Base-by-base conservation (phyloP, 2,329 filamentous ascomycete species). In the Colletotrichum eremochloae region DNA sequence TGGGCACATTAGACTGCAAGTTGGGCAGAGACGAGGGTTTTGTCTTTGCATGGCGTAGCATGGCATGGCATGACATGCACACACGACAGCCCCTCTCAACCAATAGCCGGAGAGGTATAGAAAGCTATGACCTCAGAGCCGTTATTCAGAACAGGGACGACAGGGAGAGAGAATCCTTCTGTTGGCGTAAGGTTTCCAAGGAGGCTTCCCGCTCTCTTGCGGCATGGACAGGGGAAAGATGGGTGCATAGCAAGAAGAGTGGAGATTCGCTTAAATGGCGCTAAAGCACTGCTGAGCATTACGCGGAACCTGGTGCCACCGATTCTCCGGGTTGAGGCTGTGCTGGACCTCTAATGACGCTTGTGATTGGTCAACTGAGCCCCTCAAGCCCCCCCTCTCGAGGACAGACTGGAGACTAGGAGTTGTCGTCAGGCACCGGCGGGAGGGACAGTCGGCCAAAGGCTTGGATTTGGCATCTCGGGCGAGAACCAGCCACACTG, bases 401-500 rank as follows among this genome's bases (percentile, higher is more conserved):
- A 50, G 68, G 57, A 53, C 64, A 36, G 42, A 57, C 63, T 38
- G 64, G 57, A 36, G 42, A 57, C 63, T 38, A 57, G 57, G 65
- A 57, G 52, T 68, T 38, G 69, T 71, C 71, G 63, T 72, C 72
- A 74, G 68, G 72, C 72, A 74, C 72, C 64, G 68, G 50, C 53
- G 31, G 65, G 36, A 46, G 65, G 61, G 58, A 58, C 64, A 55
- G 64, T 66, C 48, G 60, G 72, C 71, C 72, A 63, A 69, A 69
- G 70, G 63, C 66, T 69, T 69, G 70, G 60, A 72, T 70, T 70
- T 72, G 66, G 66, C 46, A 65, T 70, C 66, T 72, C 48, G 66
- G 67, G 70, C 72, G 67, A 63, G 72, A 74, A 74, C 72, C 72
- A 74, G 72, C 72, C 72, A 74, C 72, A 74, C 70, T 67, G n/a